Percentiles rank a stretch among this genome's conserved stretches.
Evolutionary conservation across 2,329 filamentous ascomycete genomes (phyloP).

Genomic region (Gaeumannomyces sp.): DNA sequence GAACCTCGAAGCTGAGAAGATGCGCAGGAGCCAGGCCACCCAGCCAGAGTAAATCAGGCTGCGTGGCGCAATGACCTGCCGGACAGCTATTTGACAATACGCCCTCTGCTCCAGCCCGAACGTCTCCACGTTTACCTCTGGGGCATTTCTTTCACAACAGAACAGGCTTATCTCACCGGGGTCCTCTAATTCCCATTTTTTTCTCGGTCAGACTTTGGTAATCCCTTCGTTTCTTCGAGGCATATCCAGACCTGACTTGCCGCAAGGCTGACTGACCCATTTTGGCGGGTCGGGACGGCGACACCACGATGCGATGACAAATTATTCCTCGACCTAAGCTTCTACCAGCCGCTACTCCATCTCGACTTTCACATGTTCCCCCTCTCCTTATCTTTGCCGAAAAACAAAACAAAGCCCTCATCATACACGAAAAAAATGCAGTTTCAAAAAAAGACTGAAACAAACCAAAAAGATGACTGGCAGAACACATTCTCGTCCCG

Average conservation of each 20-base stretch:
- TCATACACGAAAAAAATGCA: constrained; percentile 11
- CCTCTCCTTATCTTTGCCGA: background rate
- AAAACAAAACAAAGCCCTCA: background rate
- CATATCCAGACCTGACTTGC: constrained; percentile 55
- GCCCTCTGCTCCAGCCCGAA: background rate
- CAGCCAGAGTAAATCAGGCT: constrained; percentile 8
- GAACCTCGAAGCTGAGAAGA: constrained; percentile 98
- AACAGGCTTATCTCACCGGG: constrained; percentile 1
- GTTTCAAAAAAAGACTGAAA: background rate
- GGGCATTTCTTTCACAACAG: constrained; percentile 1
- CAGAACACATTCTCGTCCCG: background rate
- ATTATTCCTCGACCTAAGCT: constrained; percentile 12
- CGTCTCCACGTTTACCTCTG: background rate
- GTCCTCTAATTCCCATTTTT: constrained; percentile 19
- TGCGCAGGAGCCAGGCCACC: constrained; percentile 79
- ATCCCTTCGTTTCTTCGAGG: constrained; percentile 35
- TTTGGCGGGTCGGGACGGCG: constrained; percentile 30
- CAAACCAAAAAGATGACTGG: background rate
- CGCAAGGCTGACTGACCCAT: constrained; percentile 47
- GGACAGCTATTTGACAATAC: background rate
- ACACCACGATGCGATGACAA: constrained; percentile 11
- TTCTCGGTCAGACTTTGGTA: constrained; percentile 46
- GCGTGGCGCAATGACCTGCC: background rate
- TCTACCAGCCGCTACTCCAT: background rate
- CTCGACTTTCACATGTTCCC: background rate